These are phyloP conservation scores for Candida yuanshanica DNA, from an alignment of 805 yeast genomes.

Conservation along the genomic window DNA sequence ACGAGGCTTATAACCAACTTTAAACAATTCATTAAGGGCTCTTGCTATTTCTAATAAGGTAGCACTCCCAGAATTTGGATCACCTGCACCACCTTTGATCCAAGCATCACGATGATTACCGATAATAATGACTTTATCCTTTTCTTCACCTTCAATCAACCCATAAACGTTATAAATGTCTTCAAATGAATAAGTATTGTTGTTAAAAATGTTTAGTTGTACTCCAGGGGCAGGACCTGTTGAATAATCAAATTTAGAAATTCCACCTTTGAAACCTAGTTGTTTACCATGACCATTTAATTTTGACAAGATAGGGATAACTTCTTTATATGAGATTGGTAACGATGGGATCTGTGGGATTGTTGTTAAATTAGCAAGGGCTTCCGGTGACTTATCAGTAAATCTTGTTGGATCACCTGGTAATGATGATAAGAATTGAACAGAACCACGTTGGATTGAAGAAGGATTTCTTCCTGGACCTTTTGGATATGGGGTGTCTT, in stretches of 20 bases:
- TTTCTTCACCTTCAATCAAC: constrained; percentile 45
- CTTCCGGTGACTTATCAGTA: constrained; percentile 62
- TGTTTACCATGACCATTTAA: constrained; percentile 55
- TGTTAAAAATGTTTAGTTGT: constrained; percentile 49
- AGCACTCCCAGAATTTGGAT: constrained; percentile 74
- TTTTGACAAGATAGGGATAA: constrained; percentile 52
- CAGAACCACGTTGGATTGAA: constrained; percentile 72
- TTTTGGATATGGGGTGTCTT: constrained; percentile 63
- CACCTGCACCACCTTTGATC: constrained; percentile 75
- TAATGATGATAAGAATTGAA: constrained; percentile 48
- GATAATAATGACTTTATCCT: constrained; percentile 51
- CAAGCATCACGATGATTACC: constrained; percentile 83
- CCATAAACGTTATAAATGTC: constrained; percentile 64
- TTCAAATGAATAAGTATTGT: constrained; percentile 55
- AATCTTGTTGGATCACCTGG: constrained; percentile 71
- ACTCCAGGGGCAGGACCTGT: constrained; percentile 44
- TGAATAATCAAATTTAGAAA: constrained; percentile 39
- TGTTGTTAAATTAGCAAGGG: constrained; percentile 38
- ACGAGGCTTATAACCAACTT: constrained; percentile 60
- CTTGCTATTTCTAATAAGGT: constrained; percentile 58
- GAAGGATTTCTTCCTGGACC: constrained; percentile 79
- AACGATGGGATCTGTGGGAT: constrained; percentile 66
- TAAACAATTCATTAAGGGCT: constrained; percentile 44
- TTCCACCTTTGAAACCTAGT: constrained; percentile 43
- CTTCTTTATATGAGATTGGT: constrained; percentile 62